Evolutionary conservation across 768 basidiomycete species (phyloP).

Genomic region (Lentinula boryana): DNA sequence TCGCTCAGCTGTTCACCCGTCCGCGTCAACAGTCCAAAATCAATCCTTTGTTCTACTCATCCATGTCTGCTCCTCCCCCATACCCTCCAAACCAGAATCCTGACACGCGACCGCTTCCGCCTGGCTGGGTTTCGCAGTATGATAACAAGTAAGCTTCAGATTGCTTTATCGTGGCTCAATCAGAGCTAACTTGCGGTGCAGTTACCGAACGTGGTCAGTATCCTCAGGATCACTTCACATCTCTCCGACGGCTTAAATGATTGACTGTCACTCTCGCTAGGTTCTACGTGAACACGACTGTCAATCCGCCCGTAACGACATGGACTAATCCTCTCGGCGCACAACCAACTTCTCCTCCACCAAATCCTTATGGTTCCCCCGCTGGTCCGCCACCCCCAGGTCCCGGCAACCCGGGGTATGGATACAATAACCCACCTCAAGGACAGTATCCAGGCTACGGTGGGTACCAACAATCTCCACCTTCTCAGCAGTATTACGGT

Average conservation of each 20-base stretch:
- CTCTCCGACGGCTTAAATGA: not conserved
- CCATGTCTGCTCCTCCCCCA: constrained; percentile 5
- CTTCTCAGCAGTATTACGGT: constrained; percentile 18
- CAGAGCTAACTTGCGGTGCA: constrained; percentile 23
- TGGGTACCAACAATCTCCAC: constrained; percentile 18
- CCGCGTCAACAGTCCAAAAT: not conserved
- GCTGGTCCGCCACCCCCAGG: constrained; percentile 9
- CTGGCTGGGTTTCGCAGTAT: constrained; percentile 65
- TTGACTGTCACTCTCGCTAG: constrained; percentile 24
- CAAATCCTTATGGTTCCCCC: constrained; percentile 32
- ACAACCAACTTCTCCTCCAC: constrained; percentile 28
- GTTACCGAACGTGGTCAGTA: constrained; percentile 62
- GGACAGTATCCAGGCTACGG: constrained; percentile 20
- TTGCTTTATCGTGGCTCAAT: not conserved
- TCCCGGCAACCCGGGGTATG: constrained; percentile 15
- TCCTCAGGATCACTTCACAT: not conserved
- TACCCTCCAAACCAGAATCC: constrained; percentile 5
- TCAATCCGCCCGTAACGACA: constrained; percentile 54
- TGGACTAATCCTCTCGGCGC: constrained; percentile 71
- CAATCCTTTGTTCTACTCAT: not conserved
- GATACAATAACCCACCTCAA: constrained; percentile 20
- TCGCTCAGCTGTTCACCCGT: not conserved
- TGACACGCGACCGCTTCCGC: constrained; percentile 45
- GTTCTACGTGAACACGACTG: constrained; percentile 72
- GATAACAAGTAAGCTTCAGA: constrained; percentile 51